Evolutionary conservation across 129 eudicot species (phyloP).

Genomic region (Chrysanthemum makinoi): DNA sequence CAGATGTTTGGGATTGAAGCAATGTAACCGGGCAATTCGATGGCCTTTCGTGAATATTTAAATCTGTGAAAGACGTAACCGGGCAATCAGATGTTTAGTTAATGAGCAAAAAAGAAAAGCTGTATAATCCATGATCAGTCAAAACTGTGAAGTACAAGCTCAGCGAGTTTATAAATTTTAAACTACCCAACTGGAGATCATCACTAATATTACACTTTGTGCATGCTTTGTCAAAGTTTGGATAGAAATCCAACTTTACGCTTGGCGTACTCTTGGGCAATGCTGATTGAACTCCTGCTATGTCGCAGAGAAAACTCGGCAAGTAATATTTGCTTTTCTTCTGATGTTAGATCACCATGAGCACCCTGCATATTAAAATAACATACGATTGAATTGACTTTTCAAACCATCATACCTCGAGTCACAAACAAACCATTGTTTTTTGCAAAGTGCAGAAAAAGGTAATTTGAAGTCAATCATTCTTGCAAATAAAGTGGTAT

Average conservation of each 20-base stretch:
- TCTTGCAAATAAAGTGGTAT: not conserved
- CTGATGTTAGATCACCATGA: slow-evolving; percentile 75
- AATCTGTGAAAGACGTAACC: too few species aligned
- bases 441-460: not conserved
- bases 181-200: not conserved
- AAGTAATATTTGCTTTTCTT: slow-evolving; percentile 79
- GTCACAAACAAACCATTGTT: not conserved
- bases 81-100: not conserved
- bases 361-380: slow-evolving; percentile 49
- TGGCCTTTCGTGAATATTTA: too few species aligned
- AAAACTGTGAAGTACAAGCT: slow-evolving; percentile 5
- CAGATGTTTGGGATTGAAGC: too few species aligned
- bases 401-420: not conserved
- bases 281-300: slow-evolving; percentile 57
- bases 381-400: not conserved
- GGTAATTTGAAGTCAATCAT: not conserved
- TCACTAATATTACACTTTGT: not conserved
- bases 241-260: slow-evolving; percentile 39
- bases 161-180: not conserved
- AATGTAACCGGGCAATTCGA: too few species aligned
- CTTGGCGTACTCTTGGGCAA: slow-evolving; percentile 71
- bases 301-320: slow-evolving; percentile 89
- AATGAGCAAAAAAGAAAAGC: not conserved
- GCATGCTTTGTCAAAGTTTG: slow-evolving; percentile 15
- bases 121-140: not conserved